Evolutionary conservation across 2,329 filamentous ascomycete genomes (phyloP).

Genomic region (Colletotrichum magnum): DNA sequence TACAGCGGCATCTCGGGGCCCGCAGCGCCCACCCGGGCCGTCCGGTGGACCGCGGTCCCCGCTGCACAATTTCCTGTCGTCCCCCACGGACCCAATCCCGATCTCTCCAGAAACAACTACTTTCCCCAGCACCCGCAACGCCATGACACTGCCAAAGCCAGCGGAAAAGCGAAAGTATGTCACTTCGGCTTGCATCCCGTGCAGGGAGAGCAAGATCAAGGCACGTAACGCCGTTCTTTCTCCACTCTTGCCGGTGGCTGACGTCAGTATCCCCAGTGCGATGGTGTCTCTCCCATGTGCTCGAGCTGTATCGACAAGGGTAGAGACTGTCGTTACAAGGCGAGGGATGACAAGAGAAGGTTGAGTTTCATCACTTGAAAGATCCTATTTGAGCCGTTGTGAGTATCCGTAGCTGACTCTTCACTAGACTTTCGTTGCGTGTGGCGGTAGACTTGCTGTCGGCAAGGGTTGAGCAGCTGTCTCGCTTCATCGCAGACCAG

Average conservation of each 20-base stretch:
- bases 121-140: not conserved
- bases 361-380: not conserved
- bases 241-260: not conserved
- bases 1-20: too few species aligned
- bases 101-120: not conserved
- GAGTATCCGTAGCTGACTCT: not conserved
- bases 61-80: not conserved
- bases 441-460: not conserved
- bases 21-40: too few species aligned
- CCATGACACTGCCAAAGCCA: not conserved
- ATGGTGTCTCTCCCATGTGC: not conserved
- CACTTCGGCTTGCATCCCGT: conserved; percentile 59
- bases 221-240: conserved; percentile 44
- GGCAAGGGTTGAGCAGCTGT: conserved; percentile 38
- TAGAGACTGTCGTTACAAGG: not conserved
- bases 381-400: too few species aligned
- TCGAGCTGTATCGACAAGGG: not conserved
- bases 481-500: conserved; percentile 55
- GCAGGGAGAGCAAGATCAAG: conserved; percentile 59
- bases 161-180: conserved; percentile 52
- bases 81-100: not conserved
- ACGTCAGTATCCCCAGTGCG: not conserved
- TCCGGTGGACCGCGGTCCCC: not conserved
- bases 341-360: not conserved
- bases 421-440: not conserved